phyloP scores from a whole-genome alignment of 768 basidiomycete genomes.

The Mycena crocata region DNA sequence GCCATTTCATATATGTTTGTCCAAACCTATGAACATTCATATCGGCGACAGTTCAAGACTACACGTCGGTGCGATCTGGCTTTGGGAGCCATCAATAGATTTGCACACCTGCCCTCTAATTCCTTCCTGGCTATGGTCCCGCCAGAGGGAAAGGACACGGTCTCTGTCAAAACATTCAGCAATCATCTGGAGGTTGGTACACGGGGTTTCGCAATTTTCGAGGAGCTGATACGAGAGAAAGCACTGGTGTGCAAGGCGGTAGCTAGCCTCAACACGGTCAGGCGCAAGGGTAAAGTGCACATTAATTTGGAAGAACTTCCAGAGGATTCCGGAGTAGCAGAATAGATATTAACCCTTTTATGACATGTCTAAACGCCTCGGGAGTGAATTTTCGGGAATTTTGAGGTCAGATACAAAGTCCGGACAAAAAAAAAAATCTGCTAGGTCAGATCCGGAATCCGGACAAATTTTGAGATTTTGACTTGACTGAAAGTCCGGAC shows the following conservation, averaged over 20 bases:
- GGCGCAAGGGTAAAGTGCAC: not conserved
- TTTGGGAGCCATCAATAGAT: not conserved
- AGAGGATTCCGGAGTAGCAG: too few species aligned
- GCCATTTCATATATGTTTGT: not conserved
- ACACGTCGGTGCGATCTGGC: not conserved
- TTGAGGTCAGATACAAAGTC: too few species aligned
- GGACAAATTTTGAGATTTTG: too few species aligned
- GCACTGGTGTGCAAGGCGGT: not conserved
- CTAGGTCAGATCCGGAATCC: too few species aligned
- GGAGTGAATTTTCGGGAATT: too few species aligned
- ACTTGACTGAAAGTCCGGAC: too few species aligned
- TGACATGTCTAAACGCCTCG: too few species aligned
- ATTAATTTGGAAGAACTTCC: too few species aligned
- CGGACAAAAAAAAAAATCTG: too few species aligned
- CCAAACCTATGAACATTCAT: not conserved
- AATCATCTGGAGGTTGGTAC: not conserved
- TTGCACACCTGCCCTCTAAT: not conserved
- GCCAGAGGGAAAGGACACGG: not conserved
- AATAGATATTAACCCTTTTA: too few species aligned
- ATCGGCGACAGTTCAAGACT: not conserved
- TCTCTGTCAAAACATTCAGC: not conserved
- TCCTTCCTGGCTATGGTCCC: not conserved
- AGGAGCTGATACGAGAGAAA: too few species aligned
- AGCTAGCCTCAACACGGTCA: not conserved
- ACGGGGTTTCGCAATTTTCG: too few species aligned